These are phyloP conservation scores for Amanita rubescens DNA, from an alignment of 768 basidiomycete genomes.

Conservation along the genomic window DNA sequence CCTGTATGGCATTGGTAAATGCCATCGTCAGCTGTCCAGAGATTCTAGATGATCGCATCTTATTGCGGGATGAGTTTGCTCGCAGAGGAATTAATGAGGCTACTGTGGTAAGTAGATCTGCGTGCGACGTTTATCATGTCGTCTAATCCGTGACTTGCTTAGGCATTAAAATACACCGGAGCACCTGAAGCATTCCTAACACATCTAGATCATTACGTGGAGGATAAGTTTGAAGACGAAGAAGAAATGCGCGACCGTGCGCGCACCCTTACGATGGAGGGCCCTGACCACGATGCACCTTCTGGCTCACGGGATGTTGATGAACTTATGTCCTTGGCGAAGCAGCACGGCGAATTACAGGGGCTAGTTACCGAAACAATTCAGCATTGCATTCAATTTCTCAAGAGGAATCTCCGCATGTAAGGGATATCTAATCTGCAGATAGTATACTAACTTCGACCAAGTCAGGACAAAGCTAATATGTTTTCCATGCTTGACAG, in stretches of 20 bases:
- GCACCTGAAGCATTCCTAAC: conserved; percentile 69
- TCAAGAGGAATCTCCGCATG: conserved; percentile 56
- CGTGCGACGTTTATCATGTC: neutral
- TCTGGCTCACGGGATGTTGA: conserved; percentile 50
- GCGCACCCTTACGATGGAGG: conserved; percentile 23
- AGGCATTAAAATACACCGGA: conserved; percentile 70
- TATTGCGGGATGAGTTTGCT: conserved; percentile 76
- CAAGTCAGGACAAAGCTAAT: conserved; percentile 57
- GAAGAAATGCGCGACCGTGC: conserved; percentile 72
- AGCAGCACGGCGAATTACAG: conserved; percentile 56
- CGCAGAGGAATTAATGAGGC: conserved; percentile 78
- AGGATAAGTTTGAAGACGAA: conserved; percentile 89
- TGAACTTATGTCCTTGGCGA: conserved; percentile 51
- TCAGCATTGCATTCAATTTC: conserved; percentile 44
- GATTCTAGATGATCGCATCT: conserved; percentile 67
- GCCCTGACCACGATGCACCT: conserved; percentile 19
- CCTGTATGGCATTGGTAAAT: conserved; percentile 73
- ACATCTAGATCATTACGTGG: conserved; percentile 74
- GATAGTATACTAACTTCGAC: conserved; percentile 1
- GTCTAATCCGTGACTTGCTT: neutral
- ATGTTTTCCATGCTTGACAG: conserved; percentile 52
- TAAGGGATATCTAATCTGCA: conserved; percentile 27
- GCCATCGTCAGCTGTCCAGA: conserved; percentile 72
- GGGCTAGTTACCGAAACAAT: conserved; percentile 55
- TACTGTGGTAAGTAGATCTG: conserved; percentile 59